These are phyloP conservation scores for Hypoxylon sp. DNA, from an alignment of 2,329 filamentous ascomycete species.

Conservation along the genomic window DNA sequence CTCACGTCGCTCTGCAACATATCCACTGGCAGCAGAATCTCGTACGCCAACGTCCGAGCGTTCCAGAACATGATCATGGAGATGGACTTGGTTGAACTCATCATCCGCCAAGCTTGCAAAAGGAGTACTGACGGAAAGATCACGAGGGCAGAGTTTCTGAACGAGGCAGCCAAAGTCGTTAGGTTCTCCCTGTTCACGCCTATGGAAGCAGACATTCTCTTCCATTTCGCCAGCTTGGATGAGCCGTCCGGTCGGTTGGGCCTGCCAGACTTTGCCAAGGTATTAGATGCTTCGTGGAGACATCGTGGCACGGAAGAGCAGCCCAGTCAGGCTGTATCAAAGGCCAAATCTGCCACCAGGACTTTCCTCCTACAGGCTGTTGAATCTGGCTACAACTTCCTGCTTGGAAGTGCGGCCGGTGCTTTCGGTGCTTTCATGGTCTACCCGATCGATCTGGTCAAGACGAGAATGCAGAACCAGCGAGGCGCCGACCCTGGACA, in stretches of 20 bases:
- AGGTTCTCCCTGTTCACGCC: slow-evolving; percentile 96
- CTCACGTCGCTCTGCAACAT: slow-evolving; percentile 95
- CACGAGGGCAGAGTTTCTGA: slow-evolving; percentile 90
- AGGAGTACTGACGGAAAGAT: slow-evolving; percentile 92
- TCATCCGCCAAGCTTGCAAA: slow-evolving; percentile 84
- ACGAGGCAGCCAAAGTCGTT: slow-evolving; percentile 89
- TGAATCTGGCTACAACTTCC: slow-evolving; percentile 89
- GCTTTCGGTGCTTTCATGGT: slow-evolving; percentile 99
- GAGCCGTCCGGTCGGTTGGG: slow-evolving; percentile 86
- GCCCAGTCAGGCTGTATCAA: slow-evolving; percentile 46
- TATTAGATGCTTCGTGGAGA: slow-evolving; percentile 92
- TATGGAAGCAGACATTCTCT: slow-evolving; percentile 98
- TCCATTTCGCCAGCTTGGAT: slow-evolving; percentile 95
- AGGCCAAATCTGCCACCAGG: slow-evolving; percentile 62
- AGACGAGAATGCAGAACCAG: slow-evolving; percentile 99
- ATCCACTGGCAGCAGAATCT: slow-evolving; percentile 88
- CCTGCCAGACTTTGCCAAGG: slow-evolving; percentile 88
- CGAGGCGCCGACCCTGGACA: slow-evolving; percentile 82
- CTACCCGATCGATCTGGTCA: slow-evolving; percentile 97
- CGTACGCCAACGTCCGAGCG: slow-evolving; percentile 94
- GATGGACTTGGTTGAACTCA: slow-evolving; percentile 96
- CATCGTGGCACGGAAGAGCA: slow-evolving; percentile 65
- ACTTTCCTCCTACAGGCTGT: slow-evolving; percentile 69
- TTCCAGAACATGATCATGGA: slow-evolving; percentile 98
- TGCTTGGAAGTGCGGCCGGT: slow-evolving; percentile 85